Evolutionary conservation across 768 basidiomycete species (phyloP), one percentile per base, ranked within the genome.

Genomic region (Myochromella boudieri): DNA sequence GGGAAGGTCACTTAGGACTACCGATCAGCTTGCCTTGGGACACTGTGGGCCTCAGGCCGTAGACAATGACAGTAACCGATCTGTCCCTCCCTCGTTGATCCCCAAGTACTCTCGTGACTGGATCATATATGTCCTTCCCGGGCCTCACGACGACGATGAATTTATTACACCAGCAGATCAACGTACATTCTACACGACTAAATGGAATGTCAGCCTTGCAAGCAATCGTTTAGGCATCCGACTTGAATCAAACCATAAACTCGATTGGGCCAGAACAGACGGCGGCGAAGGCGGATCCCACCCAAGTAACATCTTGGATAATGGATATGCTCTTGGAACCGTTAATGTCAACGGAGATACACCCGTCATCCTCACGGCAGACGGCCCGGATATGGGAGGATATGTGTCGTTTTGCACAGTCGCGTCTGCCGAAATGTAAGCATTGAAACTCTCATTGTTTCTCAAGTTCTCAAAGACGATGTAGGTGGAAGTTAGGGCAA

Each of bases 271-370:
- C 0, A 68, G 83, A 27, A 46, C 48, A 4, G 77, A 68, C 33
- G 84, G 85, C 10, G 84, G 84, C 0, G 77, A 85, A 49, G 85
- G 84, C 1, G 85, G 84, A 0, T 77, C 79, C 12, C 85, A 87
- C 55, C 83, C 84, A 0, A 78, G 77, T 31, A 87, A 87, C 51
- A 81, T 85, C 27, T 70, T 84, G 15, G 80, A 84, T 48, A 82
- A 81, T 37, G 79, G 75, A 3, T 84, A 84, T 52, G 74, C 75
- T 0, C 57, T 66, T 18, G 82, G 81, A 4, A 67, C 75, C 1
- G 54, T 85, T 48, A 84, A 85, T 53, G 47, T 84, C 42, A 87
- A 86, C 53, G 84, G 84, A 1, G 84, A 87, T 56, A 84, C 82
- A 0, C 84, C 85, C 0, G 81, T 85, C 2, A 76, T 85, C n/a